Base-by-base conservation (phyloP, 192 early-diverging fungal genomes). In the Spinellus fusiger region DNA sequence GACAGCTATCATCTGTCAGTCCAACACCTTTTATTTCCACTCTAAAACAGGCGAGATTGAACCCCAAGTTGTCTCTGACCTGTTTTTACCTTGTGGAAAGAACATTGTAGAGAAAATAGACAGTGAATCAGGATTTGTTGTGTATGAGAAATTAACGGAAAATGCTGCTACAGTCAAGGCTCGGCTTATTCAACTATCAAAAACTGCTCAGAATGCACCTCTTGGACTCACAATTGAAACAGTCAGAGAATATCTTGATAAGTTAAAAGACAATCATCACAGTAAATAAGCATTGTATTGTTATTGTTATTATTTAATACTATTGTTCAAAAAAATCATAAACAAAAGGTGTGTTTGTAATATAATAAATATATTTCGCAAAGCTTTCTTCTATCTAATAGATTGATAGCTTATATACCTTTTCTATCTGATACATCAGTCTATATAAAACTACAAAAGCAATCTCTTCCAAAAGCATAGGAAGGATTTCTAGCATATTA, bases 1-100 rank as follows among this genome's bases (percentile, higher is more conserved):
- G 5, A 4, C 29, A 23, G 25, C 25, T 16, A 54, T 70, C 6
- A 56, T 31, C n/a, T n/a, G 34, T 9, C 56, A 70, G 20, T 49
- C 26, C 3, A 65, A 59, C 31, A 51, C 46, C 12, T 64, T 70
- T 28, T 28, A 51, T 49, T 50, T 70, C 4, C 35, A 23, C n/a
- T 26, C 46, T 9, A 48, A 54, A 38, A n/a, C 4, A 10, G 34
- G 35, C 6, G 12, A 4, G 7, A 37, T 68, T 27, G 9, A 28
- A 5, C 8, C 34, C 46, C 48, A 57, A 13, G 29, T 3, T 33
- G 49, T 40, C 4, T 22, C 22, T 18, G 22, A 50, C 10, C 20
- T 61, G 27, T 54, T 68, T 1, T 33, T 22, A 18, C 13, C 9
- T 22, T 40, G 49, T 35, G 66, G 66, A 18, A 50, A 61, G 15